Conservation (phyloP, 2,329 filamentous ascomycete genomes). For the Diaporthe sp. region DNA sequence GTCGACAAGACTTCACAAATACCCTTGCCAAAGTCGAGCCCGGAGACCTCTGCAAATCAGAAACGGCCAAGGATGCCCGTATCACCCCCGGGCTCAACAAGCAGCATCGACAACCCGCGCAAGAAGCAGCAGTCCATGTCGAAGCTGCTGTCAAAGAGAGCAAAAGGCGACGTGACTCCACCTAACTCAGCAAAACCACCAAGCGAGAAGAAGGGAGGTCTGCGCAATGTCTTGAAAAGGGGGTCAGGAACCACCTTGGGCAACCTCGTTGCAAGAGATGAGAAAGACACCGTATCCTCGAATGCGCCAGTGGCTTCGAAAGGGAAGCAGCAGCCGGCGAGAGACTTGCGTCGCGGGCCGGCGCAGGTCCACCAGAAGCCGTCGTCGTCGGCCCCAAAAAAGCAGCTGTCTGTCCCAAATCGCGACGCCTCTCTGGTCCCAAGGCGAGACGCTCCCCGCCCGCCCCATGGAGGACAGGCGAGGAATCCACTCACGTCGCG, state of each 20-base stretch:
- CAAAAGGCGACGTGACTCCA: slow-evolving; percentile 44
- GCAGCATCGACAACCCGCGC: slow-evolving; percentile 40
- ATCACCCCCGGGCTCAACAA: slow-evolving; percentile 42
- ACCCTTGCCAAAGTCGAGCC: slow-evolving; percentile 45
- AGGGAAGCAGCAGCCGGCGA: slow-evolving; percentile 9
- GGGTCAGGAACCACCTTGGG: slow-evolving; percentile 62
- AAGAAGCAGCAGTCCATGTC: slow-evolving; percentile 46
- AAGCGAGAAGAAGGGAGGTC: slow-evolving; percentile 60
- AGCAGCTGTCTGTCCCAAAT: slow-evolving; percentile 49
- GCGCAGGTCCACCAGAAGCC: slow-evolving; percentile 42
- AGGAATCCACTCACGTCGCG: slow-evolving; percentile 56
- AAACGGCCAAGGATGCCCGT: slow-evolving; percentile 59
- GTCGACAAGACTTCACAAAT: slow-evolving; percentile 43
- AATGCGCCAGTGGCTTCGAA: slow-evolving; percentile 42
- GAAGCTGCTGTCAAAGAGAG: slow-evolving; percentile 49
- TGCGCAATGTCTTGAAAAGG: slow-evolving; percentile 68
- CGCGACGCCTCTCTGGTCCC: slow-evolving; percentile 51
- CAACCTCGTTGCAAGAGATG: slow-evolving; percentile 60
- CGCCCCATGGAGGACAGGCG: slow-evolving; percentile 52
- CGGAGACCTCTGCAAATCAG: slow-evolving; percentile 60
- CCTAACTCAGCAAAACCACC: slow-evolving; percentile 42
- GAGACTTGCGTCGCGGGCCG: slow-evolving; percentile 28
- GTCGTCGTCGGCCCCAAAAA: slow-evolving; percentile 43
- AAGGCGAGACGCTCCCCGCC: slow-evolving; percentile 52
- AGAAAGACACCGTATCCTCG: slow-evolving; percentile 45